Evolutionary conservation across 2,329 filamentous ascomycete species (phyloP), one percentile per base, ranked within the genome.

Genomic region (Stenocarpella maydis): DNA sequence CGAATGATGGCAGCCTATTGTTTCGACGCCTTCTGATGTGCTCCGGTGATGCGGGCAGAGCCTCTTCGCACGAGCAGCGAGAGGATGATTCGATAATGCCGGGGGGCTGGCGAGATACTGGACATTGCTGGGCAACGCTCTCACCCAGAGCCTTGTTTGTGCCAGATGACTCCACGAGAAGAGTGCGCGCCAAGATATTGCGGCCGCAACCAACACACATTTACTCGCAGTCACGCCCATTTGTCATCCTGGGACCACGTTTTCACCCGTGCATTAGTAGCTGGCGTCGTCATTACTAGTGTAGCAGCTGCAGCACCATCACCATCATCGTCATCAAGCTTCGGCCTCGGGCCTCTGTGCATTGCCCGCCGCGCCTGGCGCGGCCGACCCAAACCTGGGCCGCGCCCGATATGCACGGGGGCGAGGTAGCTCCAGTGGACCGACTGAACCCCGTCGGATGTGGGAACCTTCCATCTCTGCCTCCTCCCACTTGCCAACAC

Each of bases 221-320:
- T 63, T 21, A 47, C 28, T 49, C 28, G 17, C 41, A 34, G 58
- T 61, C 58, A 45, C 41, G 19, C 1, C 58, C 12, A 63, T 63
- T 63, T 63, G 58, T 63, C 58, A 63, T 63, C 43, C 15, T 63
- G 58, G 7, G 58, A n/a, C 58, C 58, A 63, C 58, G 58, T 49
- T 63, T 63, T 37, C 28, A n/a, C 28, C 28, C 43, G 41, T 63
- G 58, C 58, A 63, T 49, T 19, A 49, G 58, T 37, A 34, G 58
- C 9, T 49, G 19, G 6, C 58, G 37, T 63, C 58, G 58, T 63
- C 58, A 63, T 49, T 24, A 63, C n/a, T n/a, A n/a, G n/a, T n/a
- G 15, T 21, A 63, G 19, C 41, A 26, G 21, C 39, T 43, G 55
- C 55, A 45, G 55, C 55, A 43, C 19, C 19, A 49, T 21, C 43